Base-by-base conservation (phyloP, 345 rosid species). In the Tarenaya hassleriana region DNA sequence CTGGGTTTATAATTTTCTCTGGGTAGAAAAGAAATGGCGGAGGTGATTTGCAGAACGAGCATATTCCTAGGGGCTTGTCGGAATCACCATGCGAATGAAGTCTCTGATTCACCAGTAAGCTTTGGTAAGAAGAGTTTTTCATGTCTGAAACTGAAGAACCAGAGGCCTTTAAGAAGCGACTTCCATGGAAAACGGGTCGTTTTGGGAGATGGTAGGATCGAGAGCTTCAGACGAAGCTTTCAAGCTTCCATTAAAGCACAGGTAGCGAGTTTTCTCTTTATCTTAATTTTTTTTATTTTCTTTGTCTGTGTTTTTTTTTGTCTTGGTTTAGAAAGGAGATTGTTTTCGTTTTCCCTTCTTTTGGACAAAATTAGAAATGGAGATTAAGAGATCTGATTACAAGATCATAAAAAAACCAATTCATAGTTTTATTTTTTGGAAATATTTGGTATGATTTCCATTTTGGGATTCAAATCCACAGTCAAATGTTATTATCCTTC, bases 131-230 rank as follows among this genome's bases (percentile, higher is more conserved):
- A 66, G 50, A 60, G 68, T 10, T 65, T 75, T 33, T 60, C 79
- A 12, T 64, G 47, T 18, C 49, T 63, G 44, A 77, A 68, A 41
- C 40, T 59, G 47, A 68, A 67, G 35, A 43, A 66, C 15, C 73
- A 47, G 58, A 71, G 43, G 61, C 69, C 68, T 64, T 55, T 76
- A 55, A 64, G 67, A 55, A 65, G 67, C 53, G 70, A 70, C 31
- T 73, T 86, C 20, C 38, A 29, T 52, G 92, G 95, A n/a, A 69
- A 60, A 29, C 70, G 74, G 54, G 47, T 80, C 53, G 33, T 52
- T 50, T 11, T 67, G 5, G 52, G 38, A 42, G 77, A 74, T 27
- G 47, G 60, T 47, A 68, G 51, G 42, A 21, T 56, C 56, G 10
- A 56, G 41, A 64, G 41, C 40, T 60, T 56, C 51, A 77, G 37